Base-by-base conservation (phyloP, 1,284 basidiomycete species). In the Sphagnurus paluster region DNA sequence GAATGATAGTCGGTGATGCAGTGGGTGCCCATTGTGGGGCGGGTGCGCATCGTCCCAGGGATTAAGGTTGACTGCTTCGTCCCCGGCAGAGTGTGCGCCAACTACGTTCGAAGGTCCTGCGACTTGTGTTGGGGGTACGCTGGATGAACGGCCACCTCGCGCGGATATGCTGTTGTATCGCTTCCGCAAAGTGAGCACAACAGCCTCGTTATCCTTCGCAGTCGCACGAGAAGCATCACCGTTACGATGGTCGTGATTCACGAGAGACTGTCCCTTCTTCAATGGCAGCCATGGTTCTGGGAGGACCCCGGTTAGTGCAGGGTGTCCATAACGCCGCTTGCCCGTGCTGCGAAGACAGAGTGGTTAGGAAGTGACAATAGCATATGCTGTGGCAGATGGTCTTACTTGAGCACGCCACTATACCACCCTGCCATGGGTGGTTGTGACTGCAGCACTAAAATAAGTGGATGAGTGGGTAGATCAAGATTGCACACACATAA, bases 381-480 rank as follows among this genome's bases (percentile, higher is more conserved):
- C 5, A 8, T 14, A 14, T 3, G 2, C 11, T 33, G 28, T 30
- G 28, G 7, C 13, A 48, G 10, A 41, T 8, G 28, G 14, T 32
- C 65, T 56, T 66, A 85, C 91, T 95, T 95, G 5, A 97, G 74
- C 7, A 96, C 90, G 0, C 93, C 93, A 38, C 76, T 79, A 61
- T 93, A 96, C 81, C 91, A 94, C 59, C 90, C 90, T 9, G 88
- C 85, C 90, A 97, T 93, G 0, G 94, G 93, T 0, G 93, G 93
- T 66, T 97, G 94, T 0, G 90, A 93, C 85, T 92, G 39, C 19
- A 35, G 11, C 26, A 8, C 37, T 48, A 19, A 35, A 23, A 37
- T 25, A 38, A 42, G 19, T 13, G 23, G 23, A 28, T 13, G 33
- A 23, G 13, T 8, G 9, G 23, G 29, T 42, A 44, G 34, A 46